Base-by-base conservation (phyloP, 805 yeast species). In the Kluyveromyces nonfermentans region DNA sequence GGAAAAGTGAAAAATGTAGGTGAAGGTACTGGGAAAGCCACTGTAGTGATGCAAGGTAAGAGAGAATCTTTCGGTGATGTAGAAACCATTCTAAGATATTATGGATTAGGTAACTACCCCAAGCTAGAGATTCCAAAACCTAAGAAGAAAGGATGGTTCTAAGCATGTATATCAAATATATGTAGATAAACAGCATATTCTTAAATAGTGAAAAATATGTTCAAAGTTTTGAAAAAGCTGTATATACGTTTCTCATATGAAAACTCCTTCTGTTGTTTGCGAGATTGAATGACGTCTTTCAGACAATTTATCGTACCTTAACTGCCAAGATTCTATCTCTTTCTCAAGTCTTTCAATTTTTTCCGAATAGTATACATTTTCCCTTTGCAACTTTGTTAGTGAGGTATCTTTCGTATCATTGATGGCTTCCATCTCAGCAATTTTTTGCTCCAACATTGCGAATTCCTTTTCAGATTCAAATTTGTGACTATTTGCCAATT, bases 11-110 rank as follows among this genome's bases (percentile, higher is more conserved):
- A 59, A 35, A 69, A 67, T 45, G 41, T 41, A 5, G 74, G 75
- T 4, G 65, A 72, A 2, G 79, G 80, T 14, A 64, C 74, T 7
- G 82, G 85, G 2, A 70, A 68, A 47, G 93, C 97, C n/a, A 84
- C 96, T 1, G 70, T 88, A 25, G 93, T 88, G 7, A 77, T 87
- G 71, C 95, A 87, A 69, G 97, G 97, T 43, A 79, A 83, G 42
- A 75, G 94, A 56, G 88, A 80, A 35, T 67, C 77, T 10, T 87
- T 89, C 63, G 97, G 97, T 10, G 96, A 93, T 60, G 80, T 90
- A 16, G 76, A 76, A 19, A 74, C 65, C 10, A 77, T 80, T 19
- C 67, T 86, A 48, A 71, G 70, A 45, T 71, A 74, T 45, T 85
- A 81, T 56, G 97, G 96, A 0, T 68, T 89, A 48, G 95, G 95